phyloP scores from a whole-genome alignment of 1,139 yeast species.

The Lodderomyces pseudojiufengensis region DNA sequence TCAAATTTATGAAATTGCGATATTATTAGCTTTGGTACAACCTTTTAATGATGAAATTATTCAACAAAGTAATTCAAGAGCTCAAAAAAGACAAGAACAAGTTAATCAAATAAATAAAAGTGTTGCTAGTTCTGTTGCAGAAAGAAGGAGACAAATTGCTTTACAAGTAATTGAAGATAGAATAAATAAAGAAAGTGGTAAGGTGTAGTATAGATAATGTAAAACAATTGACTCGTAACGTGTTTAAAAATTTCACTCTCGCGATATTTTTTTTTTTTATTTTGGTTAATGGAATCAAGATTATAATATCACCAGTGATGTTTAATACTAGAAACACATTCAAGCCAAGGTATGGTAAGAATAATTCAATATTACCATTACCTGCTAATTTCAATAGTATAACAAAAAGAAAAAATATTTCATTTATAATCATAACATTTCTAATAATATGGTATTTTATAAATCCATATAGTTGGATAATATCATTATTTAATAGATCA shows the following conservation, averaged over 20 bases:
- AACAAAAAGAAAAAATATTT: slow-evolving; percentile 17
- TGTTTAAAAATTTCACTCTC: no score
- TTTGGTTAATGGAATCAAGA: no score
- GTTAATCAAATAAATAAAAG: slow-evolving; percentile 36
- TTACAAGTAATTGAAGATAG: slow-evolving; percentile 78
- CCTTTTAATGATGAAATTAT: slow-evolving; percentile 70
- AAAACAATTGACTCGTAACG: not conserved
- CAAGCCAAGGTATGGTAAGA: slow-evolving; percentile 25
- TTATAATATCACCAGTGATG: no score
- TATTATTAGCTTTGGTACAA: slow-evolving; percentile 52
- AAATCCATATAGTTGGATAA: slow-evolving; percentile 20
- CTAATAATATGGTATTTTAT: slow-evolving; percentile 23
- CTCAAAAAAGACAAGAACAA: slow-evolving; percentile 54
- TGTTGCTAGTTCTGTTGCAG: slow-evolving; percentile 63
- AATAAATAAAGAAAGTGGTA: slow-evolving; percentile 32
- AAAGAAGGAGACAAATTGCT: slow-evolving; percentile 83
- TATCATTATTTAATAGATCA: slow-evolving; percentile 9
- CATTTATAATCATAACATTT: slow-evolving; percentile 16
- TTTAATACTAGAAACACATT: slow-evolving; percentile 11
- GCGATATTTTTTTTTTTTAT: no score
- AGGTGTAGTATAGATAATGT: not conserved
- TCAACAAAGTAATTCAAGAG: slow-evolving; percentile 70
- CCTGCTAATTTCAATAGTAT: slow-evolving; percentile 30
- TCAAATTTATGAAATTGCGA: slow-evolving; percentile 50
- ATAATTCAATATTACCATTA: slow-evolving; percentile 25